Base-by-base conservation (phyloP, 352 stramenopile species). In the Phytophthora cactorum region DNA sequence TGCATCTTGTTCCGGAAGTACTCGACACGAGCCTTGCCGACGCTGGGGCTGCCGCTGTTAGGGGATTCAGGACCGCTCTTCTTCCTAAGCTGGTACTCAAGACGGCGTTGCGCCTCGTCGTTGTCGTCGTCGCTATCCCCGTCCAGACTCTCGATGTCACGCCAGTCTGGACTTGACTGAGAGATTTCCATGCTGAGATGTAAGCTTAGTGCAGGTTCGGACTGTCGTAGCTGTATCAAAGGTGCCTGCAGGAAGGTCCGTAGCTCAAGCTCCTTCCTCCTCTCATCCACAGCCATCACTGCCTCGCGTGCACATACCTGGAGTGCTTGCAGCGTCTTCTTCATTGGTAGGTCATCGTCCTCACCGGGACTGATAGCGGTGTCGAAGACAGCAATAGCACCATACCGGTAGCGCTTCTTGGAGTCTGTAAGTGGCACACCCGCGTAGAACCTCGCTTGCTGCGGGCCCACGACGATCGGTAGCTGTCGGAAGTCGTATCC, bases 371-470 rank as follows among this genome's bases (percentile, higher is more conserved):
- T 63, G 9, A 83, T 65, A 38, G 67, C 68, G 1, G 78, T 51
- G 39, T 95, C 85, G 61, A 92, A 93, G 22, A 95, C 66, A 5
- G 77, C 81, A 22, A 95, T 45, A 10, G 85, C 85, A 1, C 87
- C 87, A 27, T 93, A 68, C 6, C 80, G 63, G 7, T 77, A 77
- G 3, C 68, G 58, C 31, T 77, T 81, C 47, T 70, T 70, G 44
- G 57, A 41, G 70, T 90, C 77, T 2, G 79, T 59, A 4, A 93
- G 72, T 36, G 82, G 84, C 12, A 92, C 77, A 1, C 85, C 83
- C 3, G 81, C 82, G 63, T 95, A 95, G 62, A 92, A 93, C 17
- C 75, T 79, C 11, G 80, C 81, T 34, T 86, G 78, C 54, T 95
- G 87, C 1, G 87, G 84, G 0, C 85, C 87, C 41, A 82, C 66